Conservation (phyloP, 106 monocot genomes). For the Dactylorhiza incarnata region DNA sequence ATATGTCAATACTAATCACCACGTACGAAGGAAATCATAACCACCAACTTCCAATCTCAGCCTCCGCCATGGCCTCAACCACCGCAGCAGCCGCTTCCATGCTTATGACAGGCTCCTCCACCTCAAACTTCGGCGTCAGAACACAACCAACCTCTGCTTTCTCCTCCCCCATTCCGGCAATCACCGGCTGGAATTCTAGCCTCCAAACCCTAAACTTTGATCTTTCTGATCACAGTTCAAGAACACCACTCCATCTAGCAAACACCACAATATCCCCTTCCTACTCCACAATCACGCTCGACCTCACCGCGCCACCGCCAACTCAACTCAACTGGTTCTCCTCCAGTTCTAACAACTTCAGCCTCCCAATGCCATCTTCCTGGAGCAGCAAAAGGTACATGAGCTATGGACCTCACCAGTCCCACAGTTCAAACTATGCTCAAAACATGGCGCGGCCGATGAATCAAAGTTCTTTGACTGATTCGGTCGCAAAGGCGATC, state of each 20-base stretch:
- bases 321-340: conserved; percentile 12
- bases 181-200: background rate
- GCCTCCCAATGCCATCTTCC: conserved; percentile 1
- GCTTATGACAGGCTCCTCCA: conserved; percentile 36
- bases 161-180: background rate
- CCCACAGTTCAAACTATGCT: background rate
- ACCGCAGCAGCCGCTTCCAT: conserved; percentile 60
- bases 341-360: conserved; percentile 3
- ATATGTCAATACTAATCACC: conserved; percentile 60
- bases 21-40: conserved; percentile 75
- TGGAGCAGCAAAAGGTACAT: conserved; percentile 1
- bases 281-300: conserved; percentile 46
- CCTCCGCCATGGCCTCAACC: conserved; percentile 74
- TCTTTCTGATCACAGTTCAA: conserved; percentile 10
- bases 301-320: conserved; percentile 29
- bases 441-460: background rate
- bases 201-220: conserved; percentile 24
- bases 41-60: conserved; percentile 53
- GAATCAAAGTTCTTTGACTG: background rate
- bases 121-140: background rate
- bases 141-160: background rate
- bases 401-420: background rate
- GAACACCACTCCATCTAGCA: conserved; percentile 12
- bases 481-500: conserved; percentile 9
- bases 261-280: conserved; percentile 21